Evolutionary conservation across 345 rosid species (phyloP).

Genomic region (Syzygium aqueum): DNA sequence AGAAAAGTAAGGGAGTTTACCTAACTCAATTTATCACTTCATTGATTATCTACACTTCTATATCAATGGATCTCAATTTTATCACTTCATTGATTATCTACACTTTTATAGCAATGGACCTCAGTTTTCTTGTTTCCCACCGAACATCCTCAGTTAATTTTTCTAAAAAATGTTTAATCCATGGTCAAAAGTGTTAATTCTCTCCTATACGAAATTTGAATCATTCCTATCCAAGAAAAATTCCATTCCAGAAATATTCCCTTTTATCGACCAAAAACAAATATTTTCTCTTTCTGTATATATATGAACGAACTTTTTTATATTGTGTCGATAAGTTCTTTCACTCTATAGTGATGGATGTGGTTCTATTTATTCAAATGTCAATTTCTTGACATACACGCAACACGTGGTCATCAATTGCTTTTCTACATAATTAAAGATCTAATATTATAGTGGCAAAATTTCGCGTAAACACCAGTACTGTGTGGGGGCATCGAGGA

Average conservation of each 20-base stretch:
- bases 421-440: too few species aligned
- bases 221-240: neutral
- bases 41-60: neutral
- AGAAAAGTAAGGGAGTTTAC: neutral
- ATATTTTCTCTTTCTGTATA: neutral
- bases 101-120: neutral
- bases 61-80: neutral
- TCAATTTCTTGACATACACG: too few species aligned
- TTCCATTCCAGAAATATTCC: neutral
- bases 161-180: neutral
- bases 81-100: neutral
- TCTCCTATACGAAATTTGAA: neutral
- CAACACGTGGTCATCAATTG: too few species aligned
- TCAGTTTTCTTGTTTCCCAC: neutral
- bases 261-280: neutral
- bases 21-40: neutral
- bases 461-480: too few species aligned
- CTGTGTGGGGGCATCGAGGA: too few species aligned
- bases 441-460: too few species aligned
- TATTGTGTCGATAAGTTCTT: too few species aligned
- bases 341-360: too few species aligned
- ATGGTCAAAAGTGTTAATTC: neutral
- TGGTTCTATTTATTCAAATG: too few species aligned
- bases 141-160: neutral
- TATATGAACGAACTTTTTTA: too few species aligned